Conservation (phyloP, 495 filamentous ascomycete genomes). For the Podospora bellae-mahoneyi region DNA sequence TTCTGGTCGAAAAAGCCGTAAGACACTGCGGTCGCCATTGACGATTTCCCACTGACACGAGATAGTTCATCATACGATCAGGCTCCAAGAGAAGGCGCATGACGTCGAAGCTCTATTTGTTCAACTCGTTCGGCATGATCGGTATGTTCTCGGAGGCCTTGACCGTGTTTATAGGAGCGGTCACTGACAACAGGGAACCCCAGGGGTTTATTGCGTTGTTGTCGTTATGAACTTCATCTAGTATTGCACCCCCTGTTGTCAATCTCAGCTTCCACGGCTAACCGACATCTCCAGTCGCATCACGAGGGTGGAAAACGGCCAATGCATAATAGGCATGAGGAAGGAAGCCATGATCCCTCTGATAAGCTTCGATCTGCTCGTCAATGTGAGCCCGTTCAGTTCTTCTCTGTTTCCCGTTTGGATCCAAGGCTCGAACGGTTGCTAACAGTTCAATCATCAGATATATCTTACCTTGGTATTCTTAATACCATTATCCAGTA, state of each 20-base stretch:
- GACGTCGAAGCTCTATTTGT: slow-evolving; percentile 48
- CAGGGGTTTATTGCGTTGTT: slow-evolving; percentile 47
- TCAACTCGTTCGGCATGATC: slow-evolving; percentile 53
- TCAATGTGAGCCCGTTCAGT: slow-evolving; percentile 40
- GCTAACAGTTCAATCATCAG: slow-evolving; percentile 25
- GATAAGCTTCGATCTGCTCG: slow-evolving; percentile 47
- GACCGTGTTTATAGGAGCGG: not conserved
- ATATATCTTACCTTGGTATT: slow-evolving; percentile 52
- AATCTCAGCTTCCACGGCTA: not conserved
- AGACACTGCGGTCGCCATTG: slow-evolving; percentile 10
- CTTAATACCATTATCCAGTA: slow-evolving; percentile 46
- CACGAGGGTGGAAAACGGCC: slow-evolving; percentile 42
- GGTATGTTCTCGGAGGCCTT: slow-evolving; percentile 25
- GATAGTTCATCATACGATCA: slow-evolving; percentile 47
- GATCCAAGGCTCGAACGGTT: not conserved
- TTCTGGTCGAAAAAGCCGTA: slow-evolving; percentile 54
- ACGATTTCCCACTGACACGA: slow-evolving; percentile 1
- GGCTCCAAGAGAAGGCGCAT: slow-evolving; percentile 40
- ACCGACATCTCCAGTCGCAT: slow-evolving; percentile 37
- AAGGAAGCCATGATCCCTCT: slow-evolving; percentile 49
- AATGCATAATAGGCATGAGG: slow-evolving; percentile 54
- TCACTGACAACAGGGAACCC: slow-evolving; percentile 14
- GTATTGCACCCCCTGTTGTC: slow-evolving; percentile 31
- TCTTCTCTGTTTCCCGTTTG: not conserved
- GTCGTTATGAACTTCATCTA: slow-evolving; percentile 49